phyloP scores from a whole-genome alignment of 2,329 filamentous ascomycete genomes.

The Ophiostoma novo-ulmi region DNA sequence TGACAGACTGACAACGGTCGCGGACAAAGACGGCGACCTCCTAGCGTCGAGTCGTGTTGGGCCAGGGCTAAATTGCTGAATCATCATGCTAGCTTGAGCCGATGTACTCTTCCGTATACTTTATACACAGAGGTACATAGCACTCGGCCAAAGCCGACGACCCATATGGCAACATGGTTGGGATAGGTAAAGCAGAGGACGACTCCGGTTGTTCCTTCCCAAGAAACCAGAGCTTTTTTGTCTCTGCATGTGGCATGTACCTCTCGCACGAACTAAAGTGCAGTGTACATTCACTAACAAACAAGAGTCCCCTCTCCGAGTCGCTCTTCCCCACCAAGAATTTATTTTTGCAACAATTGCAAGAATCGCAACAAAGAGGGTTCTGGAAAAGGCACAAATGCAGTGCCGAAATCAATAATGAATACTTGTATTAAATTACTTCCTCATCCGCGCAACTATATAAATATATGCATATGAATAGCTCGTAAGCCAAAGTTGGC shows the following conservation, averaged over 20 bases:
- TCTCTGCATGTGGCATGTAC: not conserved
- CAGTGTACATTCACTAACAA: not conserved
- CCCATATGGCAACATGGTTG: not conserved
- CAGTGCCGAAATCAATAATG: not conserved
- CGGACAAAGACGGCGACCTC: conserved; percentile 3
- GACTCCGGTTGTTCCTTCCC: not conserved
- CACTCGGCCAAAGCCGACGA: conserved; percentile 8
- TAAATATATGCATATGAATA: not conserved
- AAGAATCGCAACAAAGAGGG: too few relatives aligned
- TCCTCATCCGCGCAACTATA: not conserved
- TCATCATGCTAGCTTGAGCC: not conserved
- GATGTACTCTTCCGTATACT: not conserved
- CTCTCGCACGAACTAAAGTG: not conserved
- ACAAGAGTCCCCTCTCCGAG: not conserved
- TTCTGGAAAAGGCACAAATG: not conserved
- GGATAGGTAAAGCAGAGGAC: too few relatives aligned
- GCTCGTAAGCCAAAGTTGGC: too few relatives aligned
- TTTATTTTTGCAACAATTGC: not conserved
- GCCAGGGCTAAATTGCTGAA: not conserved
- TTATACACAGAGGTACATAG: not conserved
- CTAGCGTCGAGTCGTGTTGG: conserved; percentile 11
- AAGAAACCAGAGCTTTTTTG: not conserved
- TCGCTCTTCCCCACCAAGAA: conserved; percentile 1
- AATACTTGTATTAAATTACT: not conserved
- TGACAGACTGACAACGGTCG: not conserved